Percentiles rank a stretch among this genome's conserved stretches.
These are phyloP conservation scores for Penicillium riverlandense DNA, from an alignment of 495 filamentous ascomycete species.

Conservation along the genomic window DNA sequence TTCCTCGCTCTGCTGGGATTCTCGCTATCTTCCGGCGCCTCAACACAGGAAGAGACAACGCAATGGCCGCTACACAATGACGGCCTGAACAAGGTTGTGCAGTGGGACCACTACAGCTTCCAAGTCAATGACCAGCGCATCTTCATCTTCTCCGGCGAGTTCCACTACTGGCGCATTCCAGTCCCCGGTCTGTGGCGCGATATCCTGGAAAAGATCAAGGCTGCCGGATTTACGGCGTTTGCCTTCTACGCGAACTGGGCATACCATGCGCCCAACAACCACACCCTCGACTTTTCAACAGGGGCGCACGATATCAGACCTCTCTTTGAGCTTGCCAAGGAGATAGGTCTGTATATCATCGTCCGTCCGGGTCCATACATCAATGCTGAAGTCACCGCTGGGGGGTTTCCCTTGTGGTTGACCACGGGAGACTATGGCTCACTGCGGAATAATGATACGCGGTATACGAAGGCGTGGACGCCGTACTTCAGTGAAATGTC, in stretches of 20 bases:
- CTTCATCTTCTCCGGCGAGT: conserved; percentile 54
- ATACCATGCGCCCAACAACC: conserved; percentile 46
- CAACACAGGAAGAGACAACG: conserved; percentile 1
- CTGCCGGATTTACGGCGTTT: conserved; percentile 48
- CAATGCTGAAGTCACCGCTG: conserved; percentile 47
- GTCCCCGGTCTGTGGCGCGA: conserved; percentile 54
- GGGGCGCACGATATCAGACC: conserved; percentile 46
- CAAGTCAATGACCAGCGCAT: conserved; percentile 46
- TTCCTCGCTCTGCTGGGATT: conserved; percentile 11
- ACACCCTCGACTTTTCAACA: conserved; percentile 48
- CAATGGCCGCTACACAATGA: conserved; percentile 46
- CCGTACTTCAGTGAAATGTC: conserved; percentile 44
- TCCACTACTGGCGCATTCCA: conserved; percentile 55
- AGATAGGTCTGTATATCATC: conserved; percentile 33
- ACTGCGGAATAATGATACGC: conserved; percentile 49
- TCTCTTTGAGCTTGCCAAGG: conserved; percentile 48
- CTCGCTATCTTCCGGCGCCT: conserved; percentile 11
- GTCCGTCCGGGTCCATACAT: conserved; percentile 36
- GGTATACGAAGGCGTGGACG: conserved; percentile 45
- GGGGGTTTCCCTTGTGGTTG: conserved; percentile 54
- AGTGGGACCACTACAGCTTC: conserved; percentile 56
- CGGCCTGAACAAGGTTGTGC: conserved; percentile 41
- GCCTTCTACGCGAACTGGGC: conserved; percentile 53
- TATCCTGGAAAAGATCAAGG: conserved; percentile 57
- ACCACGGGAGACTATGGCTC: conserved; percentile 55